Percentiles rank a stretch among this genome's conserved stretches.
Evolutionary conservation across 768 basidiomycete genomes (phyloP).

Genomic region (Gymnopilus junonius): DNA sequence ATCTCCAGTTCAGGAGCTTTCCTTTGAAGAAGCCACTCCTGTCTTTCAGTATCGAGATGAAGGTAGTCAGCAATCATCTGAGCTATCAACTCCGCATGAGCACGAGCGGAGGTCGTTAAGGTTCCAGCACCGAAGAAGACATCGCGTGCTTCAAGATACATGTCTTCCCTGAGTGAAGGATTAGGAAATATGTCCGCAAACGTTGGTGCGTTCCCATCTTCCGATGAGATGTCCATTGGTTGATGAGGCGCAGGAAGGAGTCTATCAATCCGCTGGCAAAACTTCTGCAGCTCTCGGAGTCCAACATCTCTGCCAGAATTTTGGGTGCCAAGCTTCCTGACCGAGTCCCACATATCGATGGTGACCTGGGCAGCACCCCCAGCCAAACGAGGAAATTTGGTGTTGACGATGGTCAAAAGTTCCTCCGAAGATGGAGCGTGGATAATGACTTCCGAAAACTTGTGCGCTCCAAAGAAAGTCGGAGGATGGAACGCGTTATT

Average conservation of each 20-base stretch:
- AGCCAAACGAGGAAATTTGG: slow-evolving; percentile 67
- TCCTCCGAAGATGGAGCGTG: slow-evolving; percentile 67
- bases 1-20: slow-evolving; percentile 70
- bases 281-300: slow-evolving; percentile 81
- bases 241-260: slow-evolving; percentile 56
- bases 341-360: slow-evolving; percentile 70
- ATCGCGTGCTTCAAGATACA: slow-evolving; percentile 88
- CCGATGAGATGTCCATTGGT: slow-evolving; percentile 42
- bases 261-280: slow-evolving; percentile 73
- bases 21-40: slow-evolving; percentile 68
- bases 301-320: slow-evolving; percentile 67
- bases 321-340: slow-evolving; percentile 54
- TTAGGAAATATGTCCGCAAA: slow-evolving; percentile 65
- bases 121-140: slow-evolving; percentile 84
- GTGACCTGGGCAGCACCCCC: slow-evolving; percentile 51
- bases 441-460: slow-evolving; percentile 75
- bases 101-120: slow-evolving; percentile 53
- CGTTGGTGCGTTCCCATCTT: slow-evolving; percentile 24
- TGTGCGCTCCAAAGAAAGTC: slow-evolving; percentile 84
- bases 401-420: slow-evolving; percentile 67
- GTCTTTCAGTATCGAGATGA: slow-evolving; percentile 69
- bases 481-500: slow-evolving; percentile 56
- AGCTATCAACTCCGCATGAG: slow-evolving; percentile 55
- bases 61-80: slow-evolving; percentile 62
- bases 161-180: slow-evolving; percentile 80